Evolutionary conservation across 2,329 filamentous ascomycete species (phyloP).

Genomic region (Cytospora mali): DNA sequence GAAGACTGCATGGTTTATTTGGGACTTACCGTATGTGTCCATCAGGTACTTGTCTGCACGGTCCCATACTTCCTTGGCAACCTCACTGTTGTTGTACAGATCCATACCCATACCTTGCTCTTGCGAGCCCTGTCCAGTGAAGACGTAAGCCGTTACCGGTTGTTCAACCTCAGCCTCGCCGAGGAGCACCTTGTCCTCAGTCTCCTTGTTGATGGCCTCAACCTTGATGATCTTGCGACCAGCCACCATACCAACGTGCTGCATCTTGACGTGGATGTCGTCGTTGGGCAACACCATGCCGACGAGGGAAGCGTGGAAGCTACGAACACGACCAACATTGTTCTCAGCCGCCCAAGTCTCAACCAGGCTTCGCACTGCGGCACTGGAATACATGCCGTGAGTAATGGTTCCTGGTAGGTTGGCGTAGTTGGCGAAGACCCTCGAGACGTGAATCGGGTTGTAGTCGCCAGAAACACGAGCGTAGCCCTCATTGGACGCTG

Average conservation of each 20-base stretch:
- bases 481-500: slow-evolving; percentile 96
- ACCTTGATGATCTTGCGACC: slow-evolving; percentile 99
- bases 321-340: slow-evolving; percentile 93
- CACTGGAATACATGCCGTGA: slow-evolving; percentile 99
- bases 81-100: slow-evolving; percentile 87
- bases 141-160: slow-evolving; percentile 94
- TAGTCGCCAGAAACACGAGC: slow-evolving; percentile 97
- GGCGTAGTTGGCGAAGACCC: slow-evolving; percentile 94
- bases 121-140: slow-evolving; percentile 97
- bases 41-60: slow-evolving; percentile 96
- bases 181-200: slow-evolving; percentile 91
- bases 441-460: slow-evolving; percentile 98
- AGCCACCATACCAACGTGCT: slow-evolving; percentile 96
- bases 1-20: not conserved
- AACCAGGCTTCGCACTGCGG: slow-evolving; percentile 90
- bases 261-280: slow-evolving; percentile 89
- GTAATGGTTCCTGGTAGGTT: slow-evolving; percentile 96
- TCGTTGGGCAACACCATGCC: slow-evolving; percentile 99
- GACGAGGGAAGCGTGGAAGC: slow-evolving; percentile 95
- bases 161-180: slow-evolving; percentile 98
- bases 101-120: slow-evolving; percentile 99
- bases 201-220: slow-evolving; percentile 92
- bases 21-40: slow-evolving; percentile 86
- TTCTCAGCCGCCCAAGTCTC: slow-evolving; percentile 99
- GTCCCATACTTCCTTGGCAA: slow-evolving; percentile 98